phyloP scores from a whole-genome alignment of 306 rosid genomes.

The Leucaena leucocephala region DNA sequence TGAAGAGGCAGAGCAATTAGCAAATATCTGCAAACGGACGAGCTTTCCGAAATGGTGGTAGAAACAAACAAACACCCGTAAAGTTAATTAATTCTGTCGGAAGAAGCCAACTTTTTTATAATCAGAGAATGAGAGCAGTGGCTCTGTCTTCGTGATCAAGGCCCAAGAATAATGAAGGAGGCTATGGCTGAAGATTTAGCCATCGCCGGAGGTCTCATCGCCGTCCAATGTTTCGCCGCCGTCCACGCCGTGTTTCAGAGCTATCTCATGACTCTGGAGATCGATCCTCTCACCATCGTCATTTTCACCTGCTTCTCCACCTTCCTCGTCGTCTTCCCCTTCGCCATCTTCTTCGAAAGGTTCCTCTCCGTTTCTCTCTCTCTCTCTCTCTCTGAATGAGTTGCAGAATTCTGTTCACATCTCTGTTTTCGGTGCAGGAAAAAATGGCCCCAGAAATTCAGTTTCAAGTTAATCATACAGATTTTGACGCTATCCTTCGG shows the following conservation, averaged over 20 bases:
- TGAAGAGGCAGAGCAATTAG: not conserved
- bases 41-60: slow-evolving; percentile 26
- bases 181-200: slow-evolving; percentile 49
- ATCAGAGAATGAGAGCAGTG: slow-evolving; percentile 5
- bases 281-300: slow-evolving; percentile 60
- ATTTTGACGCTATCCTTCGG: slow-evolving; percentile 65
- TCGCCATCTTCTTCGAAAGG: slow-evolving; percentile 80
- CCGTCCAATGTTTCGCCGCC: slow-evolving; percentile 8
- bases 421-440: slow-evolving; percentile 48
- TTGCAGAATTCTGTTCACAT: not conserved
- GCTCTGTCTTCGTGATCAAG: not conserved
- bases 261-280: slow-evolving; percentile 73
- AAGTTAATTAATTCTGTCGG: not conserved
- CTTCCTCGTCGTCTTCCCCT: slow-evolving; percentile 59
- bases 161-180: not conserved
- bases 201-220: slow-evolving; percentile 62
- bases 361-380: slow-evolving; percentile 27
- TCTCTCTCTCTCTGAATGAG: not conserved
- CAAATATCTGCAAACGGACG: not conserved
- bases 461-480: slow-evolving; percentile 54
- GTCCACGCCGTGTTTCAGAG: slow-evolving; percentile 64
- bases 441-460: slow-evolving; percentile 62
- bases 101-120: not conserved
- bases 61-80: not conserved
- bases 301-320: slow-evolving; percentile 65